Conservation (phyloP, 192 early-diverging fungal species). For the Rhizophagus clarus region DNA sequence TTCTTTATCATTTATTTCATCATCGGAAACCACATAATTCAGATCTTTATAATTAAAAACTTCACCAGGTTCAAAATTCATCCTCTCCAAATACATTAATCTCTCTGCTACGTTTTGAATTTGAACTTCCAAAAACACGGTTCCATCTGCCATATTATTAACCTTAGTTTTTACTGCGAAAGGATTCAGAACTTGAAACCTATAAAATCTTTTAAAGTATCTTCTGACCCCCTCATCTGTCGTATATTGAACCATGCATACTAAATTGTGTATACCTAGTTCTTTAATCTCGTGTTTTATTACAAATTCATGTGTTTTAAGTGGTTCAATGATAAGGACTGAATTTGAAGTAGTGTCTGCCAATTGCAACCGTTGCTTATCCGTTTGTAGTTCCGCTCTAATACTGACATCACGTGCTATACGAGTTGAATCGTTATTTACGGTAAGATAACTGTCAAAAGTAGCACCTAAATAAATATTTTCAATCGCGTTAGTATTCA, state of each 20-base stretch:
- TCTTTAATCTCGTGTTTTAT: conserved; percentile 96
- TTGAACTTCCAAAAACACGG: conserved; percentile 89
- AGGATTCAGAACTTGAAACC: conserved; percentile 96
- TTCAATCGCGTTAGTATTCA: neutral
- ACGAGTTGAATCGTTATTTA: neutral
- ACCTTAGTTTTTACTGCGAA: conserved; percentile 96
- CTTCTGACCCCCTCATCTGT: conserved; percentile 68
- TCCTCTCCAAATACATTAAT: conserved; percentile 84
- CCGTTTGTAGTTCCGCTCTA: neutral
- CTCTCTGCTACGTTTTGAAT: conserved; percentile 82
- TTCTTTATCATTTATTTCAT: conserved; percentile 37
- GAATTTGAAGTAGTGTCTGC: conserved; percentile 20
- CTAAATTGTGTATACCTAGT: conserved; percentile 88
- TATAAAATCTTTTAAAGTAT: conserved; percentile 88
- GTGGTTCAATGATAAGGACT: conserved; percentile 57
- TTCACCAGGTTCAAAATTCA: conserved; percentile 82
- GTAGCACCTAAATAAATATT: neutral
- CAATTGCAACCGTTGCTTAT: neutral
- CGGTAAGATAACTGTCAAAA: neutral
- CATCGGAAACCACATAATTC: conserved; percentile 48
- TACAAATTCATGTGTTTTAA: conserved; percentile 73
- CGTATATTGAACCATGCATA: conserved; percentile 83
- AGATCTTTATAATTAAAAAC: conserved; percentile 73
- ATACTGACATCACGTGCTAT: neutral
- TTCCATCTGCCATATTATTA: conserved; percentile 72